Evolutionary conservation across 495 filamentous ascomycete genomes (phyloP).

Genomic region (Talaromyces wortmannii): DNA sequence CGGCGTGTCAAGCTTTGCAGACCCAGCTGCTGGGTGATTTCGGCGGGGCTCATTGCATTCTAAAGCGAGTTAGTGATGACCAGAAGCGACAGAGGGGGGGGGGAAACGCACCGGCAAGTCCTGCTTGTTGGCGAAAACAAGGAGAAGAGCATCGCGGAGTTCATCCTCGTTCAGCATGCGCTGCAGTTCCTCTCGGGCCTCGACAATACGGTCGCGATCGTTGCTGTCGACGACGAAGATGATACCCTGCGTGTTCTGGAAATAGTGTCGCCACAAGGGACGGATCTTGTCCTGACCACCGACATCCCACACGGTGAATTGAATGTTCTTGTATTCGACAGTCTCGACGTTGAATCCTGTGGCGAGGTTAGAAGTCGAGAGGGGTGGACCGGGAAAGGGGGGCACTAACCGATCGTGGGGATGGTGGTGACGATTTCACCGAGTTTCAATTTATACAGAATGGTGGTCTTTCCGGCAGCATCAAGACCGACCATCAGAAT

Average conservation of each 20-base stretch:
- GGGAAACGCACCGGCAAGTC: conserved; percentile 84
- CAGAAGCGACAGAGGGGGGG: background rate
- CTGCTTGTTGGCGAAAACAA: conserved; percentile 99
- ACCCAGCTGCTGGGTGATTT: conserved; percentile 99
- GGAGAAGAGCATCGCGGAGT: conserved; percentile 89
- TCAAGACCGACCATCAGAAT: conserved; percentile 99
- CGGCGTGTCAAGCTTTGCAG: conserved; percentile 97
- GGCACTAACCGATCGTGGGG: conserved; percentile 90
- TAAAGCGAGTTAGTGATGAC: conserved; percentile 26
- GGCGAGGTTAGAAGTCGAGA: background rate
- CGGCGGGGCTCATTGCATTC: conserved; percentile 99
- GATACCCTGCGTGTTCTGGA: conserved; percentile 99
- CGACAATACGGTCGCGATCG: conserved; percentile 97
- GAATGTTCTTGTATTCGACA: conserved; percentile 99
- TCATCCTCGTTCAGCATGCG: conserved; percentile 99
- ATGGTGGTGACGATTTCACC: conserved; percentile 99
- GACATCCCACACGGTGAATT: conserved; percentile 99
- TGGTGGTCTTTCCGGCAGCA: conserved; percentile 99
- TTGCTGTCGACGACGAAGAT: conserved; percentile 99
- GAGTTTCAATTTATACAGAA: conserved; percentile 99
- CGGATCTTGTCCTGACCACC: conserved; percentile 99
- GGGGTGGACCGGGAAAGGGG: conserved; percentile 1
- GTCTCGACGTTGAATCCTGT: conserved; percentile 99
- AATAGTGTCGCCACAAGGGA: conserved; percentile 99
- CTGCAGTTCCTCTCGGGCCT: conserved; percentile 98